Base-by-base conservation (phyloP, 805 yeast genomes). In the Candida morakotiae region DNA sequence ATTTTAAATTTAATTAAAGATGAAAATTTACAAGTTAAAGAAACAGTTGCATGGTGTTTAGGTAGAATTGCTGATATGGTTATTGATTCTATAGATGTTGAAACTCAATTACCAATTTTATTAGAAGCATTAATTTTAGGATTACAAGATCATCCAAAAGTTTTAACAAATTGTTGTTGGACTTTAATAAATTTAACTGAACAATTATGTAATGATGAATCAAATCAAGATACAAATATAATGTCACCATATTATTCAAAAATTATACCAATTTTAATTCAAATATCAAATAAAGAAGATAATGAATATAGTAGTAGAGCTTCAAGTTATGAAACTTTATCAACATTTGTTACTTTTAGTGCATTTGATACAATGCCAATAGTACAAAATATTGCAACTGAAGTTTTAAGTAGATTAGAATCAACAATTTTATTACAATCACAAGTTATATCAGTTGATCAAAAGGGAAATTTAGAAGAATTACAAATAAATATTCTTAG, bases 101-200 rank as follows among this genome's bases (percentile, higher is more conserved):
- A 76, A 30, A 59, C 64, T 4, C 82, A 81, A 55, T 70, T 93
- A 45, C 87, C 91, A 19, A 69, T 67, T 31, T 79, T 93, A 37
- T 64, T 93, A 39, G 70, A 74, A 37, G 93, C 95, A 1, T 74
- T 93, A 45, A 60, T 81, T 32, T 56, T 69, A 26, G 98, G 98
- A n/a, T 70, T 93, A 46, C 77, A 75, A 47, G 98, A 89, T 59
- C 94, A 87, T 58, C 87, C 97, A 24, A 87, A 85, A 62, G 95
- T 93, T 23, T 77, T 89, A 2, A 87, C 96, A n/a, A 93, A 93
- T 68, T 87, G 96, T 64, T 87, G 98, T 62, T 93, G 98, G 98
- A 81, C 97, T 5, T 70, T 93, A 44, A 93, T 93, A 63, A 93
- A 93, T 60, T 70, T 93, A 46, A 75, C 86, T 19, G 98, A 91